Conservation (phyloP, 768 basidiomycete species). For the Boletus sp. region DNA sequence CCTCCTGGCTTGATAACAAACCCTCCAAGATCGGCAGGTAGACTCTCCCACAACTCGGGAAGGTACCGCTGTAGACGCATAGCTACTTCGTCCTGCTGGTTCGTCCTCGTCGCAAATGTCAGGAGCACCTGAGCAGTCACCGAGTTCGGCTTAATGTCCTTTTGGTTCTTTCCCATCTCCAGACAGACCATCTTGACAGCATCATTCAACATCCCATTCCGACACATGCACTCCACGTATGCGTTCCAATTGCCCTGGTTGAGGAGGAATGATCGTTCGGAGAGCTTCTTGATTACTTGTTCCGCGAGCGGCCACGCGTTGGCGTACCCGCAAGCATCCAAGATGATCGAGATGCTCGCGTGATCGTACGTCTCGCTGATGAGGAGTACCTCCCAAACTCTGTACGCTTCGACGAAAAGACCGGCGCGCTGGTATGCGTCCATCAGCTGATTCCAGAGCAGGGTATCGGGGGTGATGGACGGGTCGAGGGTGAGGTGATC, state of each 20-base stretch:
- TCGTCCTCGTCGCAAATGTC: slow-evolving; percentile 46
- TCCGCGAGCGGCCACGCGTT: slow-evolving; percentile 48
- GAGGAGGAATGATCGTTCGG: slow-evolving; percentile 46
- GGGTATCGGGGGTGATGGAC: slow-evolving; percentile 64
- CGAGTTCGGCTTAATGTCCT: slow-evolving; percentile 44
- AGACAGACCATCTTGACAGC: slow-evolving; percentile 61
- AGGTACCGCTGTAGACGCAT: slow-evolving; percentile 42
- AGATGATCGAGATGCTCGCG: slow-evolving; percentile 72
- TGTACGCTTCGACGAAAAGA: slow-evolving; percentile 65
- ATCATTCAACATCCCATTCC: slow-evolving; percentile 60
- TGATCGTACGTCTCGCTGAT: slow-evolving; percentile 55
- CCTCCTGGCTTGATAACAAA: slow-evolving; percentile 19
- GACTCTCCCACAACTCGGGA: slow-evolving; percentile 34
- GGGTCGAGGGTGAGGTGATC: slow-evolving; percentile 76
- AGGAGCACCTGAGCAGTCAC: slow-evolving; percentile 52
- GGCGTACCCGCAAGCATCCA: slow-evolving; percentile 78
- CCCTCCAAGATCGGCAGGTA: slow-evolving; percentile 22
- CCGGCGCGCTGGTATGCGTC: slow-evolving; percentile 81
- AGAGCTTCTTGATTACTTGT: slow-evolving; percentile 52
- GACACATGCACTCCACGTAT: slow-evolving; percentile 84
- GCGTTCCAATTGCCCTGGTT: slow-evolving; percentile 75
- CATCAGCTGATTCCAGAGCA: slow-evolving; percentile 83
- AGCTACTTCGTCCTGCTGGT: slow-evolving; percentile 45
- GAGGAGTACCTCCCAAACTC: slow-evolving; percentile 77
- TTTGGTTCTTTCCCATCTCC: slow-evolving; percentile 54